phyloP scores from a whole-genome alignment of 495 filamentous ascomycete species.

The Acidiella bohemica region DNA sequence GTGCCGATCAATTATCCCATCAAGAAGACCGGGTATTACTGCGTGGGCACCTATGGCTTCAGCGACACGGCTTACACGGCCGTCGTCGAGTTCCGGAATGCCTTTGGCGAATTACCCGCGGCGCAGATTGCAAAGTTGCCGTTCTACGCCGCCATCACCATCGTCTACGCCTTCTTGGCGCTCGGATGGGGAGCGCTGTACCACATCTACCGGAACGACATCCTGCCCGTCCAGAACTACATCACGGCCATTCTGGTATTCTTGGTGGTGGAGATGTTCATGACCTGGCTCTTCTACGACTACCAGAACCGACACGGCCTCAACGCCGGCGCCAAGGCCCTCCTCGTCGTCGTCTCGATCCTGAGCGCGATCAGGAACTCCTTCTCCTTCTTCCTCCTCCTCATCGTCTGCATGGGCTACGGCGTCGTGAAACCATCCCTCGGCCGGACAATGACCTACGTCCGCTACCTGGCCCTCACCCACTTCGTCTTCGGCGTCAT shows the following conservation, averaged over 20 bases:
- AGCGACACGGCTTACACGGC: constrained; percentile 53
- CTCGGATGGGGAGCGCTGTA: constrained; percentile 92
- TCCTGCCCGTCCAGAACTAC: constrained; percentile 97
- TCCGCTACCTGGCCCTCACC: constrained; percentile 74
- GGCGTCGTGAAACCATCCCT: constrained; percentile 94
- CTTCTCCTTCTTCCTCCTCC: constrained; percentile 95
- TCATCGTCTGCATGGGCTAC: constrained; percentile 99
- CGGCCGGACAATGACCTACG: constrained; percentile 85
- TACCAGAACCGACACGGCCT: constrained; percentile 80
- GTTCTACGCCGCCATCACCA: constrained; percentile 91
- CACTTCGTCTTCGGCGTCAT: constrained; percentile 94
- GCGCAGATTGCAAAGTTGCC: constrained; percentile 93
- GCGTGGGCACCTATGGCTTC: constrained; percentile 64
- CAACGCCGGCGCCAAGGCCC: constrained; percentile 65
- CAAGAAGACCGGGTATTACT: constrained; percentile 88
- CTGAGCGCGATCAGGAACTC: constrained; percentile 90
- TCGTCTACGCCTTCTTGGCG: constrained; percentile 80
- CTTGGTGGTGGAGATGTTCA: constrained; percentile 85
- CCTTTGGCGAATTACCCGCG: constrained; percentile 89
- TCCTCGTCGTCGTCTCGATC: constrained; percentile 80
- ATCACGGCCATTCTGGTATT: constrained; percentile 96
- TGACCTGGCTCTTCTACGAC: constrained; percentile 99
- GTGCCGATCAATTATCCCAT: constrained; percentile 65
- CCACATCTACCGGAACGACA: constrained; percentile 84
- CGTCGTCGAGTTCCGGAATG: constrained; percentile 82